Evolutionary conservation across 768 basidiomycete genomes (phyloP), one percentile per base, ranked within the genome.

Genomic region (Solioccasus polychromus): DNA sequence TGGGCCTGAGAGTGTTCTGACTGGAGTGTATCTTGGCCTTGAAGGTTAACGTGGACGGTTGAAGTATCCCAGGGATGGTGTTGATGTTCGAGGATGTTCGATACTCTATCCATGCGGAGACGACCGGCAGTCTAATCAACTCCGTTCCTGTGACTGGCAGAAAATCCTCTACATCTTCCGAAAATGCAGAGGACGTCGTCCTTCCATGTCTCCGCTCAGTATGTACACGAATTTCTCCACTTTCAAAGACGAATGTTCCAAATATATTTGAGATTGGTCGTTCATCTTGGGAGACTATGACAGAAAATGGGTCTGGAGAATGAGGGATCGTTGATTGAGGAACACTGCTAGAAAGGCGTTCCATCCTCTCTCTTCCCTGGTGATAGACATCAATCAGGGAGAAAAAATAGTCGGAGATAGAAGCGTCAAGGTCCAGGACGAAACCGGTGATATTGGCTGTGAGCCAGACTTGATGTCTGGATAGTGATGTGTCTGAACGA

Each of bases 21-120:
- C 92, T 96, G 0, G 88, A 84, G 59, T 93, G 89, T 18, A 98
- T 78, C n/a, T 88, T 87, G 57, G 80, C 78, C 62, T 91, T 92
- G 73, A 96, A 85, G 50, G 89, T 72, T 23, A 95, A 70, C 3
- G 76, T 72, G 1, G 86, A 82, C 0, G 83, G 76, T 48, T 78
- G 77, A 15, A 44, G 15, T 45, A 42, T 42, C n/a, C 38, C 53
- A 48, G 72, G 75, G 28, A 71, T 25, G n/a, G 39, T 67, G 11
- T 66, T 62, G 8, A 73, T 63, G 2, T 40, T 60, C 6, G 80
- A 71, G 2, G 76, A 74, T 8, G 85, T 78, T 23, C 81, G 80
- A 63, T 88, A 93, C 63, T 92, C 90, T 19, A 78, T 75, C 88
- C 88, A 92, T 17, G 88, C 84, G 15, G 88, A 85, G 6, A 93